These are phyloP conservation scores for Rosa rugosa DNA, from an alignment of 306 rosid species.

Conservation along the genomic window DNA sequence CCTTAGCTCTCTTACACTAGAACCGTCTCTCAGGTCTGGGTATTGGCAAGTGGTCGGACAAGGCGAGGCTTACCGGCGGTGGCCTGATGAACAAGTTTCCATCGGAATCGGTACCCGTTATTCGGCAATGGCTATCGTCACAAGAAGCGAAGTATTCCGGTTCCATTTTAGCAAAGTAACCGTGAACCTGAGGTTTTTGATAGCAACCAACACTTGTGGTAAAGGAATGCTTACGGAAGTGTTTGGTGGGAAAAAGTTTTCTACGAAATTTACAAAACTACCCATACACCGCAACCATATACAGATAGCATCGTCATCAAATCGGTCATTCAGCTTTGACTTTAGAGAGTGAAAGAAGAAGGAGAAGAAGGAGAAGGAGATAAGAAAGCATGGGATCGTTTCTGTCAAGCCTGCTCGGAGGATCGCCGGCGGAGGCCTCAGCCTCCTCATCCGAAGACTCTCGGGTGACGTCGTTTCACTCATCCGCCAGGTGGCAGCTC, in stretches of 20 bases:
- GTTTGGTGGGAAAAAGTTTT: too few relatives aligned
- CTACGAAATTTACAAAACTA: background rate
- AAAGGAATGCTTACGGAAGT: too few relatives aligned
- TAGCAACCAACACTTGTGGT: too few relatives aligned
- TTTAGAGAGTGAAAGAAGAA: background rate
- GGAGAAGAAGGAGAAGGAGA: background rate
- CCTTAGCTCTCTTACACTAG: too few relatives aligned
- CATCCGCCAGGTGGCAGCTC: constrained; percentile 72
- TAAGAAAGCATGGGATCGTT: constrained; percentile 39
- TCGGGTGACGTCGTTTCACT: constrained; percentile 50
- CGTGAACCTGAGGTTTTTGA: constrained; percentile 35
- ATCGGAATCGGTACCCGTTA: constrained; percentile 88
- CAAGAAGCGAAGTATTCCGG: constrained; percentile 77
- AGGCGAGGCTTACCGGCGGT: constrained; percentile 94
- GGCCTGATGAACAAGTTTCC: constrained; percentile 63
- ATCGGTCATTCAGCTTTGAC: background rate
- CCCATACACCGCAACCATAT: background rate
- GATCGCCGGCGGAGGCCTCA: background rate
- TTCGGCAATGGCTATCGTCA: constrained; percentile 78
- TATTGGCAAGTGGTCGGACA: constrained; percentile 93
- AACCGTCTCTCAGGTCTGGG: constrained; percentile 9
- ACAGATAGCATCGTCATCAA: background rate
- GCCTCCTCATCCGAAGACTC: constrained; percentile 29
- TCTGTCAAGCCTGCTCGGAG: constrained; percentile 9
- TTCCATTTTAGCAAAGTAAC: constrained; percentile 73